A percentile compares a stretch with the other conserved stretches of the same genome.
These are phyloP conservation scores for Purshia tridentata DNA, from an alignment of 306 rosid genomes.

Conservation along the genomic window DNA sequence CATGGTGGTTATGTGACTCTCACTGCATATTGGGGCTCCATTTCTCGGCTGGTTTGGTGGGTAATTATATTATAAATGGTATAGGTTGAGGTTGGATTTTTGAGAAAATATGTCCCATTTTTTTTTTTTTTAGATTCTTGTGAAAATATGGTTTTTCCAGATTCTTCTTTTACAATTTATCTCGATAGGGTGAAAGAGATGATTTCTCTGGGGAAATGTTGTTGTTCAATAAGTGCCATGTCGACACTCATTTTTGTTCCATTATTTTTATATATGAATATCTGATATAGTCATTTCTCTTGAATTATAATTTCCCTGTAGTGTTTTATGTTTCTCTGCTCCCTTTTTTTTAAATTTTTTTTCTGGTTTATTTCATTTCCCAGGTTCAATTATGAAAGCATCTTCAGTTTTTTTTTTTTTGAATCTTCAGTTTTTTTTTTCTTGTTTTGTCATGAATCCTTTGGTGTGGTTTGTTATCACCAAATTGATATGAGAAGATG, in stretches of 20 bases:
- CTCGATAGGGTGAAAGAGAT: background rate
- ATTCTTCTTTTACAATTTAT: background rate
- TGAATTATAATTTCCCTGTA: background rate
- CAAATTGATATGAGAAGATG: background rate
- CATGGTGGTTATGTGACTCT: background rate
- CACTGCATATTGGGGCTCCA: background rate
- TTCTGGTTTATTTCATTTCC: background rate
- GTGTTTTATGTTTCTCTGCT: background rate
- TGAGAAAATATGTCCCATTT: constrained; percentile 21
- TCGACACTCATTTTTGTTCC: constrained; percentile 3
- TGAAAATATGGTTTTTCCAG: constrained; percentile 13
- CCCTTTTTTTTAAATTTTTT: no score
- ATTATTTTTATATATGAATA: background rate
- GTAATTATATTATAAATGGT: background rate
- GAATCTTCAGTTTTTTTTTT: no score
- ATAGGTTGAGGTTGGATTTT: constrained; percentile 20
- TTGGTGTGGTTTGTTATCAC: no score
- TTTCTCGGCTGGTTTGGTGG: background rate
- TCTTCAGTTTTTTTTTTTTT: no score
- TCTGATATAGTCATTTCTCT: background rate
- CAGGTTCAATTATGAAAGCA: background rate
- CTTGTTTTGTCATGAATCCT: no score
- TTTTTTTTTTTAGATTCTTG: background rate
- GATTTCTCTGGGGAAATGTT: constrained; percentile 9
- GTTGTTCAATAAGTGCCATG: constrained; percentile 11